Conservation (phyloP, 1,284 basidiomycete species). For the Clitocybe nebularis region DNA sequence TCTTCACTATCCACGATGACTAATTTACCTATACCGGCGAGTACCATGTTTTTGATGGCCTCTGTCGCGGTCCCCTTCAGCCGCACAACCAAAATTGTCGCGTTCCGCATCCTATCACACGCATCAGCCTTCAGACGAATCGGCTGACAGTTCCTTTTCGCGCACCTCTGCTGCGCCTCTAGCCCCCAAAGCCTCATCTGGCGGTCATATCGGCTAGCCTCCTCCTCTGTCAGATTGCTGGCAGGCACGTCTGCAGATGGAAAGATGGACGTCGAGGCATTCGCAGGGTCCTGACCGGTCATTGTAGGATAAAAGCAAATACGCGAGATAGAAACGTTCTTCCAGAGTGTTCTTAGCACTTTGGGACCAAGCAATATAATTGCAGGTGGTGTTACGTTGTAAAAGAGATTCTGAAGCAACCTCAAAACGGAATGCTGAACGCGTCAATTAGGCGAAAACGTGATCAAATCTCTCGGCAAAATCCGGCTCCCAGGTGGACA, state of each 20-base stretch:
- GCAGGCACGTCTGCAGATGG: slow-evolving; percentile 10
- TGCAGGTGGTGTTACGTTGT: no score
- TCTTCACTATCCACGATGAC: slow-evolving; percentile 62
- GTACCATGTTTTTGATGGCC: slow-evolving; percentile 90
- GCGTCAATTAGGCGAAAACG: slow-evolving; percentile 1
- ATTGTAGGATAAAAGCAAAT: slow-evolving; percentile 9
- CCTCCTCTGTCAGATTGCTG: slow-evolving; percentile 39
- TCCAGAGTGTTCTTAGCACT: neutral
- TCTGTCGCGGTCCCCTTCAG: slow-evolving; percentile 91
- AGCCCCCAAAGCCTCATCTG: slow-evolving; percentile 98
- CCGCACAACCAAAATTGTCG: slow-evolving; percentile 83
- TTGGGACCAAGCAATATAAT: no score
- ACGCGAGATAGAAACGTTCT: neutral
- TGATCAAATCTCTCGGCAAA: slow-evolving; percentile 1
- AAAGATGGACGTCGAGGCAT: slow-evolving; percentile 6
- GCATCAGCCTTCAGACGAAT: slow-evolving; percentile 15
- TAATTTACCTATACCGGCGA: slow-evolving; percentile 73
- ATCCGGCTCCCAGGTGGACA: no score
- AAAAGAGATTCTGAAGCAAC: neutral
- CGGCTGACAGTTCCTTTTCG: slow-evolving; percentile 11
- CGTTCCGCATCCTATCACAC: slow-evolving; percentile 80
- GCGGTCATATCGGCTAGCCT: slow-evolving; percentile 80
- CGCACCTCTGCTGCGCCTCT: slow-evolving; percentile 91
- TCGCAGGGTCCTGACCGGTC: slow-evolving; percentile 8
- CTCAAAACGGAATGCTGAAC: neutral